These are phyloP conservation scores for Rutstroemia sp. DNA, from an alignment of 2,329 filamentous ascomycete species.

Conservation along the genomic window DNA sequence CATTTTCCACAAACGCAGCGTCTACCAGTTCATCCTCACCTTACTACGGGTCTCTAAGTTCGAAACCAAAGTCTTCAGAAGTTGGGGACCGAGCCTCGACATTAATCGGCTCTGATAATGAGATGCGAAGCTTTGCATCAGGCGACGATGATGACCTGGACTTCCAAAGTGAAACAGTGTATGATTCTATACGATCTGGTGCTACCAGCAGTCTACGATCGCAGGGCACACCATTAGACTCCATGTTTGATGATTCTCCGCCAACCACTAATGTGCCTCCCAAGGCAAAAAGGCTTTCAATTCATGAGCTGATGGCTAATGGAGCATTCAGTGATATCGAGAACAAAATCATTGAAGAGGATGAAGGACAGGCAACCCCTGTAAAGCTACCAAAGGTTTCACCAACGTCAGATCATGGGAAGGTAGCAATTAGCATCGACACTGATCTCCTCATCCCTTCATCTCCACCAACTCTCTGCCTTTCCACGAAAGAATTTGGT, in stretches of 20 bases:
- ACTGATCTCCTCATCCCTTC: conserved; percentile 18
- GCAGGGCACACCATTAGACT: conserved; percentile 66
- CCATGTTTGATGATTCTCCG: conserved; percentile 75
- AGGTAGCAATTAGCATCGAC: conserved; percentile 9
- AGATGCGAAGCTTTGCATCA: conserved; percentile 55
- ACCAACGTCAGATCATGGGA: conserved; percentile 13
- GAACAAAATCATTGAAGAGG: conserved; percentile 55
- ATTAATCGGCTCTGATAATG: conserved; percentile 62
- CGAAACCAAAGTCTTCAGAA: conserved; percentile 22
- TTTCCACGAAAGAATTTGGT: conserved; percentile 35
- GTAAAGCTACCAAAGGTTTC: conserved; percentile 18
- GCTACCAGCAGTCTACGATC: conserved; percentile 60
- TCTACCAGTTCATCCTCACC: conserved; percentile 30
- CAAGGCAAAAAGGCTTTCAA: conserved; percentile 26
- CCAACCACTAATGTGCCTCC: conserved; percentile 43
- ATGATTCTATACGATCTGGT: conserved; percentile 67
- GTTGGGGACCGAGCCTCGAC: conserved; percentile 45
- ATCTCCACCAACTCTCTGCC: conserved; percentile 27
- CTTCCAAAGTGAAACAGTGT: conserved; percentile 68
- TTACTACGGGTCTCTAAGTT: conserved; percentile 16
- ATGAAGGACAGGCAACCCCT: conserved; percentile 49
- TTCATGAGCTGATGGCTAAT: conserved; percentile 26
- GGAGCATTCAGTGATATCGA: conserved; percentile 47
- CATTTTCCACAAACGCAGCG: conserved; percentile 37
- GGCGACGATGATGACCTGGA: conserved; percentile 74